Percentiles rank a stretch among this genome's conserved stretches.
phyloP scores from a whole-genome alignment of 306 rosid genomes.

The Vigna unguiculata region DNA sequence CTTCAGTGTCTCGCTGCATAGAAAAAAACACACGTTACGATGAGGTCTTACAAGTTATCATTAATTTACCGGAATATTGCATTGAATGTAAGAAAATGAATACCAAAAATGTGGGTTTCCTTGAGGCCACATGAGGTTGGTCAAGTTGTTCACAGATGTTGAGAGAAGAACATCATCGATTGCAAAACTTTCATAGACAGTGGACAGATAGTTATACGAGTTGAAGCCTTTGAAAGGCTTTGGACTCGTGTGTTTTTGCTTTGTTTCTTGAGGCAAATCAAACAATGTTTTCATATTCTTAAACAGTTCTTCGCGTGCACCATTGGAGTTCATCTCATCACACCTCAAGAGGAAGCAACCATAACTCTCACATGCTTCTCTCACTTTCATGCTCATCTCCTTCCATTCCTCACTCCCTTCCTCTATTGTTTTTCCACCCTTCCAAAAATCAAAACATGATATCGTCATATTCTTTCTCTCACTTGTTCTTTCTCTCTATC shows the following conservation, averaged over 20 bases:
- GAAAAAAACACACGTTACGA: too few relatives aligned
- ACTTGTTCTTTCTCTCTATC: not conserved
- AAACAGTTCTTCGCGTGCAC: conserved; percentile 41
- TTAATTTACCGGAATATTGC: too few relatives aligned
- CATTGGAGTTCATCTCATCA: conserved; percentile 27
- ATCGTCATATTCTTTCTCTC: conserved; percentile 14
- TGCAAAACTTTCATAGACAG: conserved; percentile 52
- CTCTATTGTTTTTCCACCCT: not conserved
- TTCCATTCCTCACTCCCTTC: conserved; percentile 50
- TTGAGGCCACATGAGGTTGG: conserved; percentile 68
- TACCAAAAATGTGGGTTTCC: conserved; percentile 60
- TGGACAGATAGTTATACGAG: too few relatives aligned
- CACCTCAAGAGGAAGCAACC: conserved; percentile 44
- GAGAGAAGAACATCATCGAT: conserved; percentile 41
- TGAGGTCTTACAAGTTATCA: too few relatives aligned
- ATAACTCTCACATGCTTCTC: conserved; percentile 57
- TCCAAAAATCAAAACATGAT: conserved; percentile 40
- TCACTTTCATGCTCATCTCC: conserved; percentile 50
- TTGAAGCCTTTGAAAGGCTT: conserved; percentile 50
- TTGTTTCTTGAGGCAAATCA: conserved; percentile 61
- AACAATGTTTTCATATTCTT: conserved; percentile 47
- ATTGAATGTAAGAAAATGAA: too few relatives aligned
- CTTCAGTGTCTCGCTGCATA: conserved; percentile 48
- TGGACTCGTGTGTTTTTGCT: conserved; percentile 39
- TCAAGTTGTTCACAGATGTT: conserved; percentile 37